Conservation (phyloP, 805 yeast species). For the Sugiyamaella floridensis region DNA sequence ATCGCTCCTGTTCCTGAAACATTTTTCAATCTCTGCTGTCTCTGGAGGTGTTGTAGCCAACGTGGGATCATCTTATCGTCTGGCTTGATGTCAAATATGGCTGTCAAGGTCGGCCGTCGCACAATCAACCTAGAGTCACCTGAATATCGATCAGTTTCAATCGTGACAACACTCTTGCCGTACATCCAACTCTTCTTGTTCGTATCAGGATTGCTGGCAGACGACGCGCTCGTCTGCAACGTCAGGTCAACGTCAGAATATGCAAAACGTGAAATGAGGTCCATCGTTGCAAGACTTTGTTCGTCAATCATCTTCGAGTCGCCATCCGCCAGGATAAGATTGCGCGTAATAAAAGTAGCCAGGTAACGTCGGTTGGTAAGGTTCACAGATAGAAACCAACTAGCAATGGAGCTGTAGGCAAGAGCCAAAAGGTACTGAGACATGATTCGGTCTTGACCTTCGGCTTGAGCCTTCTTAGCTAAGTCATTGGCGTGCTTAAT, state of each 20-base stretch:
- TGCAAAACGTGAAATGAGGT: conserved; percentile 60
- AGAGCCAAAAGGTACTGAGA: conserved; percentile 55
- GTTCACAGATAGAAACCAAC: conserved; percentile 64
- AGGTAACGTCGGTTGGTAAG: conserved; percentile 51
- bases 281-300: conserved; percentile 56
- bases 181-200: conserved; percentile 46
- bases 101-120: conserved; percentile 62
- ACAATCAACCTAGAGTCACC: conserved; percentile 48
- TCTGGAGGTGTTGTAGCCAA: conserved; percentile 3
- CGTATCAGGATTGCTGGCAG: conserved; percentile 5
- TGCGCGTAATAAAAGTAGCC: conserved; percentile 56
- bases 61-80: conserved; percentile 16
- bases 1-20: conserved; percentile 1
- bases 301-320: conserved; percentile 34
- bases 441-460: conserved; percentile 36
- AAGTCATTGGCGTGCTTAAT: conserved; percentile 62
- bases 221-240: conserved; percentile 27
- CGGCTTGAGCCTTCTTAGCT: conserved; percentile 32
- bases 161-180: conserved; percentile 50
- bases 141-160: conserved; percentile 44
- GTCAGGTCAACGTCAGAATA: conserved; percentile 55
- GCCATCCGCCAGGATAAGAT: conserved; percentile 41
- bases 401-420: conserved; percentile 61
- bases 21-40: conserved; percentile 7
- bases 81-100: conserved; percentile 38